These are phyloP conservation scores for Thielaviopsis punctulata DNA, from an alignment of 2,329 filamentous ascomycete species.

Conservation along the genomic window DNA sequence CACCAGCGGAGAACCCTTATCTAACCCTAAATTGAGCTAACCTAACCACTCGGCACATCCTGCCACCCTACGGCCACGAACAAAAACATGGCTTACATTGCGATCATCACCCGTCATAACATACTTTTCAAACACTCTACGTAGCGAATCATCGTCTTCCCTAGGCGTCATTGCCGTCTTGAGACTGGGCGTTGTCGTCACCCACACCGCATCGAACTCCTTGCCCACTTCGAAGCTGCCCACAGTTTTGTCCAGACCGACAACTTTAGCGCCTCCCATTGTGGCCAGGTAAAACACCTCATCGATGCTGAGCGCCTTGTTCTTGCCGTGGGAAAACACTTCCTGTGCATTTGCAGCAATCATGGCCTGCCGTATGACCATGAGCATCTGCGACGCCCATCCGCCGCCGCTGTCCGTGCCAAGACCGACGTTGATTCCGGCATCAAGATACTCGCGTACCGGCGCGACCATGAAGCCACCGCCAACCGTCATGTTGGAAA, in stretches of 20 bases:
- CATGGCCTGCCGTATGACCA: conserved; percentile 40
- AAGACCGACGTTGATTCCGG: conserved; percentile 46
- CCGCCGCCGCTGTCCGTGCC: conserved; percentile 49
- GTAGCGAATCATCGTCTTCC: conserved; percentile 29
- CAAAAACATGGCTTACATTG: conserved; percentile 39
- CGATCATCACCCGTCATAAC: conserved; percentile 49
- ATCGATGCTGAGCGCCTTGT: conserved; percentile 28
- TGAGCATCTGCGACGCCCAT: conserved; percentile 41
- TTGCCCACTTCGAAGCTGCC: conserved; percentile 42
- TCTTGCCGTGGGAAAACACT: conserved; percentile 22
- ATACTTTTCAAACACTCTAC: conserved; percentile 42
- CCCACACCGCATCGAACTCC: conserved; percentile 41
- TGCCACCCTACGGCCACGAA: conserved; percentile 25
- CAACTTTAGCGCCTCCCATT: conserved; percentile 40
- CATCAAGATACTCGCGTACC: conserved; percentile 36
- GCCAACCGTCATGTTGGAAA: conserved; percentile 45
- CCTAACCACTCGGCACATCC: background rate
- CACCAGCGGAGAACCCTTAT: too few species aligned
- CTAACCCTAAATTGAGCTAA: background rate
- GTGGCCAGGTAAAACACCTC: conserved; percentile 45
- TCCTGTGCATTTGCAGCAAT: conserved; percentile 34
- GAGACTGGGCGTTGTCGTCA: conserved; percentile 22
- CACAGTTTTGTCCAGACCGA: conserved; percentile 33
- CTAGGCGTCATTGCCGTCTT: conserved; percentile 33
- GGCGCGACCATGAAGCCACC: conserved; percentile 46